Percentiles rank a stretch among this genome's conserved stretches.
phyloP scores from a whole-genome alignment of 2,329 filamentous ascomycete genomes.

The Talaromyces sp. region DNA sequence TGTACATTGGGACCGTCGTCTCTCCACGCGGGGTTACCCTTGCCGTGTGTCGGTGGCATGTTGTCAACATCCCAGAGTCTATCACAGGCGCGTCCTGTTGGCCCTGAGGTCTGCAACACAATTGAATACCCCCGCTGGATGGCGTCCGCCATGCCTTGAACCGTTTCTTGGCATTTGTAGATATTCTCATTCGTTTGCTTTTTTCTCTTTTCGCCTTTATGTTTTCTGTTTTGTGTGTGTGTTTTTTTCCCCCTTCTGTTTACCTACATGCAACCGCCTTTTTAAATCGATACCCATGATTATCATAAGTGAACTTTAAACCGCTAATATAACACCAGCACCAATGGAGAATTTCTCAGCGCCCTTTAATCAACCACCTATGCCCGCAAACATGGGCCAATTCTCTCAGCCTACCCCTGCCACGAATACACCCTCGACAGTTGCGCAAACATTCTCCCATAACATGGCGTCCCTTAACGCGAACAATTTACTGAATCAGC shows the following conservation, averaged over 20 bases:
- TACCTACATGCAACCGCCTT: not conserved
- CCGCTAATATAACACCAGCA: constrained; percentile 29
- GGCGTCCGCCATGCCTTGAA: not conserved
- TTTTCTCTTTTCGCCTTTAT: no score
- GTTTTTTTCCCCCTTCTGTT: not conserved
- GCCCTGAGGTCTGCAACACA: not conserved
- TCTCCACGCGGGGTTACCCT: no score
- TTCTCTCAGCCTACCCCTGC: constrained; percentile 34
- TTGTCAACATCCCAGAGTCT: no score
- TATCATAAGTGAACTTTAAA: constrained; percentile 3
- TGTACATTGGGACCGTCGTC: no score
- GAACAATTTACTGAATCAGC: constrained; percentile 38
- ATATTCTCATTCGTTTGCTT: not conserved
- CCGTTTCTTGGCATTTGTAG: not conserved
- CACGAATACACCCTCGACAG: constrained; percentile 33
- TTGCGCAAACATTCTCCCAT: constrained; percentile 35
- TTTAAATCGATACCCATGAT: not conserved
- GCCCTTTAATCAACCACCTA: constrained; percentile 36
- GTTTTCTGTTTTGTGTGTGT: no score
- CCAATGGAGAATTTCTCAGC: constrained; percentile 41
- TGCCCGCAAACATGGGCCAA: constrained; percentile 34
- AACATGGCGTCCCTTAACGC: constrained; percentile 41
- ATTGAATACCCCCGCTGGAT: not conserved
- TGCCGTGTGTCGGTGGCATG: no score
- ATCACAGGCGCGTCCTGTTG: not conserved